Base-by-base conservation (phyloP, 2,329 filamentous ascomycete species). In the Talaromyces sp. region DNA sequence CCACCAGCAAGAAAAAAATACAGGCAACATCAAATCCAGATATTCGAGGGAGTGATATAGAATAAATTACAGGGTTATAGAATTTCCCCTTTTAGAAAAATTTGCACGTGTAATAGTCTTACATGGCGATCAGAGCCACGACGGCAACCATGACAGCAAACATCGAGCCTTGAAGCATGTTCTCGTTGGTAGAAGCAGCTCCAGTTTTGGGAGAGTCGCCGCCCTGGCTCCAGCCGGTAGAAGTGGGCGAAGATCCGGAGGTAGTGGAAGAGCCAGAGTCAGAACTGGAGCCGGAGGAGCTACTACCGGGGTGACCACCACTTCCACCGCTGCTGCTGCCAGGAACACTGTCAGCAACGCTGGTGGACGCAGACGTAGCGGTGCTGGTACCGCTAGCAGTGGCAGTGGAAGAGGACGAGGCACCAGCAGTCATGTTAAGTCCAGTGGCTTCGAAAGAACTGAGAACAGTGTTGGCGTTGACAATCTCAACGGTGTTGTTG, bases 401-500 rank as follows among this genome's bases (percentile, higher is more conserved):
- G 31, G 48, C 52, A n/a, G 35, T 61, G 8, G 56, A 24, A 11
- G 57, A 24, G 8, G 57, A 38, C 14, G 54, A 58, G 27, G 54
- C 51, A 48, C 80, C 79, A 24, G 78, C 77, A 17, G 81, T 70
- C 83, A 88, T 90, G 71, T 97, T 83, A 48, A 88, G 82, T 57
- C 94, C 94, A 1, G 89, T 91, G n/a, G 86, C 92, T 57, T 87
- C 78, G 64, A 97, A 85, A 26, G 90, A 94, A 65, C 86, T 88
- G 31, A 99, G 82, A 12, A 91, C 79, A 55, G 92, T 94, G 56
- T 80, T 73, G 72, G 92, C 87, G 74, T 92, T 79, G 65, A 88
- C 87, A 70, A 95, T 87, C 57, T 86, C 77, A 61, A 97, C 83
- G 1, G 91, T 90, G 74, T 88, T 79, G 78, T 96, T 93, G 61